Percentiles rank a stretch among this genome's conserved stretches.
Conservation (phyloP, 768 basidiomycete genomes). For the Phaeotremella fagi region DNA sequence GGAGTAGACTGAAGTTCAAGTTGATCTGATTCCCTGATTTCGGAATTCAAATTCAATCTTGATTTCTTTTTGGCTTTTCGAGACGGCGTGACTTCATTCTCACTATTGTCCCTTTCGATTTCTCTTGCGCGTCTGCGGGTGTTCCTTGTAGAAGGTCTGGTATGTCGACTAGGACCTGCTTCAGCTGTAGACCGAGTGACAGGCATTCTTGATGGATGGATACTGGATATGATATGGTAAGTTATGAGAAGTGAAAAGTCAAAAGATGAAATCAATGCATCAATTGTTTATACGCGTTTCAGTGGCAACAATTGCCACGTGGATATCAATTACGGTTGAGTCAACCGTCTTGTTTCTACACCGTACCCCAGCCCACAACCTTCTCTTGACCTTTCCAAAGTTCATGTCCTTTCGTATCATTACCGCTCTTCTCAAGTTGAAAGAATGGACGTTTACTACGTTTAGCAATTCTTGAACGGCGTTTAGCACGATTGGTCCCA, state of each 20-base stretch:
- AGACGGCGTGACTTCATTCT: background rate
- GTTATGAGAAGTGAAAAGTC: background rate
- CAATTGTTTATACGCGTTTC: too few species aligned
- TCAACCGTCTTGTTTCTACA: too few species aligned
- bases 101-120: background rate
- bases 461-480: slow-evolving; percentile 4
- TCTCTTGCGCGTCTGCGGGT: background rate
- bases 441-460: slow-evolving; percentile 10
- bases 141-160: background rate
- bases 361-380: slow-evolving; percentile 19
- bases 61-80: too few species aligned
- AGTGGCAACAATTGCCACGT: too few species aligned
- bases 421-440: background rate
- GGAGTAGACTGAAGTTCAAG: background rate
- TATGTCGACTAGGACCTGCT: background rate
- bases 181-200: background rate
- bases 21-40: background rate
- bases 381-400: slow-evolving; percentile 18
- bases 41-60: too few species aligned
- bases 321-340: too few species aligned
- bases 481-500: slow-evolving; percentile 1
- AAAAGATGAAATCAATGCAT: too few species aligned
- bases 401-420: slow-evolving; percentile 10
- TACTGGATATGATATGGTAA: background rate
- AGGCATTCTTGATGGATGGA: background rate